Evolutionary conservation across 345 rosid genomes (phyloP).

Genomic region (Gossypioides kirkii): DNA sequence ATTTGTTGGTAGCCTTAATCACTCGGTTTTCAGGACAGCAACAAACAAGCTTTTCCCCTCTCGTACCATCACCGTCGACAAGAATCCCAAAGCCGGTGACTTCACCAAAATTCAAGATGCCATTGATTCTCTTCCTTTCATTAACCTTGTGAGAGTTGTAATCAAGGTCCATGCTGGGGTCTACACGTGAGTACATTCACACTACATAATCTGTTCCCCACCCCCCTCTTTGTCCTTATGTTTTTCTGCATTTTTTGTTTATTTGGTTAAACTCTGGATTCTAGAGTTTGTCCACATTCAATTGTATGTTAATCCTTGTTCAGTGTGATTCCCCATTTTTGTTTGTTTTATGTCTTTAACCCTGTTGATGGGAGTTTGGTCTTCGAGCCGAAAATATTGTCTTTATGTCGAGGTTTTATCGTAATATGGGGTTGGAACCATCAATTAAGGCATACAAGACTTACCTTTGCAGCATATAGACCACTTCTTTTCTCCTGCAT

Average conservation of each 20-base stretch:
- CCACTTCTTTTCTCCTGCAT: no score
- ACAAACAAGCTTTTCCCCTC: conserved; percentile 91
- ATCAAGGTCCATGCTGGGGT: conserved; percentile 93
- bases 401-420: no score
- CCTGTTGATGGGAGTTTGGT: conserved; percentile 19
- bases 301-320: not conserved
- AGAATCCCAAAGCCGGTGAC: conserved; percentile 61
- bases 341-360: conserved; percentile 31
- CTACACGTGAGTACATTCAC: conserved; percentile 60
- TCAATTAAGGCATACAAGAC: no score
- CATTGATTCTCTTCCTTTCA: conserved; percentile 79
- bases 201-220: no score
- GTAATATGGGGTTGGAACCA: no score
- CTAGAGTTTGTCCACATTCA: conserved; percentile 13
- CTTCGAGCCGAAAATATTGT: no score
- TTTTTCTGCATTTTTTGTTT: not conserved
- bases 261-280: conserved; percentile 2
- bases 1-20: conserved; percentile 76
- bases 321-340: not conserved
- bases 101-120: conserved; percentile 89
- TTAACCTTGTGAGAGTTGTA: conserved; percentile 79
- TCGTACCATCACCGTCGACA: conserved; percentile 51
- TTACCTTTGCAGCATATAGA: no score
- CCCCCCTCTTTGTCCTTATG: not conserved
- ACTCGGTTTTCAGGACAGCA: conserved; percentile 66